A percentile compares a stretch with the other conserved stretches of the same genome.
Conservation (phyloP, 2,329 filamentous ascomycete genomes). For the Metarhizium anisopliae region DNA sequence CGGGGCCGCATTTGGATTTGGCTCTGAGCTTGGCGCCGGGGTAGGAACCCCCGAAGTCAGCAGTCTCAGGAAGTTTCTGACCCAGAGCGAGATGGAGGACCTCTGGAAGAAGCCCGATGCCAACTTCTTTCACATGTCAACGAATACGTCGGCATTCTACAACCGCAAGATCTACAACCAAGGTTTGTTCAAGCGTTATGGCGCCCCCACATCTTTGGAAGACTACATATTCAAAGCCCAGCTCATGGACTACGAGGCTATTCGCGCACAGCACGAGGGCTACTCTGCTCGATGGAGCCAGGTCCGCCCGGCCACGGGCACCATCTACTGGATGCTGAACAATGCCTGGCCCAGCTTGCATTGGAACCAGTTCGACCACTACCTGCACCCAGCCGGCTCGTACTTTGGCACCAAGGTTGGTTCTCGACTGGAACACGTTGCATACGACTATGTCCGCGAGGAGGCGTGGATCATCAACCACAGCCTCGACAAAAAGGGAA, state of each 20-base stretch:
- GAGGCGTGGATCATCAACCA: constrained; percentile 47
- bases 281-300: constrained; percentile 42
- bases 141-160: constrained; percentile 44
- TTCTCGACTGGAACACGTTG: constrained; percentile 40
- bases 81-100: constrained; percentile 37
- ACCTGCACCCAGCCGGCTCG: constrained; percentile 46
- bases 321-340: constrained; percentile 62
- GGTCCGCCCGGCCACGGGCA: constrained; percentile 44
- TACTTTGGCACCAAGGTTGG: constrained; percentile 52
- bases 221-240: constrained; percentile 53
- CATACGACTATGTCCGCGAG: constrained; percentile 41
- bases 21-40: constrained; percentile 52
- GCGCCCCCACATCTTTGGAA: constrained; percentile 38
- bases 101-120: constrained; percentile 47
- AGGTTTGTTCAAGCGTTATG: constrained; percentile 42
- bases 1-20: constrained; percentile 54
- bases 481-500: constrained; percentile 27
- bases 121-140: constrained; percentile 51
- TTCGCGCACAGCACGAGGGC: constrained; percentile 48
- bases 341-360: constrained; percentile 56
- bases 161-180: constrained; percentile 49
- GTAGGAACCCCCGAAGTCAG: constrained; percentile 51
- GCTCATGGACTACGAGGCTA: constrained; percentile 57
- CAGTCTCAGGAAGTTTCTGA: constrained; percentile 46
- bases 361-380: constrained; percentile 58